Evolutionary conservation across 2,329 filamentous ascomycete species (phyloP), one percentile per base, ranked within the genome.

Genomic region (Phialophora verrucosa): DNA sequence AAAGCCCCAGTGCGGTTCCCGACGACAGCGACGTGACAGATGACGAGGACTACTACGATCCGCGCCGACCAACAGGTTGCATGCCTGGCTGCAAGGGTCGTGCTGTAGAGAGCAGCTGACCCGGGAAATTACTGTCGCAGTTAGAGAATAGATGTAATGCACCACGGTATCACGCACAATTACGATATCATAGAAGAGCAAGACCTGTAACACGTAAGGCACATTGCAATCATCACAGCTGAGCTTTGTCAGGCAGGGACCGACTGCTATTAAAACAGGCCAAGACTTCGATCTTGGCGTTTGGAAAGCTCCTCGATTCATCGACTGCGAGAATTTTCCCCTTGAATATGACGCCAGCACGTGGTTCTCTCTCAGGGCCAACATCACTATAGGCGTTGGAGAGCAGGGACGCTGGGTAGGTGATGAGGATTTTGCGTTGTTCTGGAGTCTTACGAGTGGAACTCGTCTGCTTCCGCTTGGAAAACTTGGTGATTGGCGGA

Each of bases 1-100:
- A 73, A 53, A 69, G 69, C 25, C 73, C 71, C 25, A 60, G 69
- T 32, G 71, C 67, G 31, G 63, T 75, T 66, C 87, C 90, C 71
- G 88, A 84, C 1, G 90, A 91, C 59, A 89, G 90, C 69, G 90
- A 91, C 55, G 31, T 73, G 72, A 88, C 85, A 1, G 91, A 92
- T 74, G 86, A 90, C 69, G 81, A 89, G 63, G 81, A 79, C 6
- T 82, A 83, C 70, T 87, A 86, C 73, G 80, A 86, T 73, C 84
- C 84, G 38, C 77, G 77, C 14, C 79, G 76, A 60, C 84, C 84
- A 27, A 85, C 83, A 2, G 83, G 78, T 29, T 87, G 84, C 73
- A 77, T 74, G 68, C 68, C 70, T 27, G 75, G 71, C 5, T 83
- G 81, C 73, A 55, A 54, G 44, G 38, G 63, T 49, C 61, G 64